Base-by-base conservation (phyloP, 2,329 filamentous ascomycete species). In the Chaetomium globosum region DNA sequence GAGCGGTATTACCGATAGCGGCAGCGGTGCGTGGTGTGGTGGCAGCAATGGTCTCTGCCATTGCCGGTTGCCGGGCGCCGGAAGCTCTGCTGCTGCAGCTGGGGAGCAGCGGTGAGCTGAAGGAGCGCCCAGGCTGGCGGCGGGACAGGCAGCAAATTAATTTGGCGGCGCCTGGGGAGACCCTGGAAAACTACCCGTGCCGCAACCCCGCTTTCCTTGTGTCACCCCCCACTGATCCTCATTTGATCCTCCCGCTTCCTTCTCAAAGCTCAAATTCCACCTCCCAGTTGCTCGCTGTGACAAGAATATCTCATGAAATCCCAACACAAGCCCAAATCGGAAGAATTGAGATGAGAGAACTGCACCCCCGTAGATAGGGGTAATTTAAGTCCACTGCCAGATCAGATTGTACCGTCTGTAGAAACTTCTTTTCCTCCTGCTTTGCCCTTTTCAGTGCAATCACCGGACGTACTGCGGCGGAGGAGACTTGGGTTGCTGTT, bases 391-490 rank as follows among this genome's bases (percentile, higher is more conserved):
- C 16, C 39, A 7, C 16, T n/a, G 39, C 4, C 39, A 7, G 39
- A 43, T n/a, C 39, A 19, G 13, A 19, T 13, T 19, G 36, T 16
- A 39, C 39, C 7, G 33, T n/a, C 26, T 26, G 26, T 26, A 26
- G 26, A 26, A 2, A n/a, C 8, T 43, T 16, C 5, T 43, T 36
- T 28, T 23, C 13, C 16, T 30, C 33, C 23, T 43, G 33, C n/a
- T n/a, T 9, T 10, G 28, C 3, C 8, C 2, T 26, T 16, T 12
- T 30, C 52, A 13, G 36, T 39, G 12, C 33, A 36, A 36, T 53
- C 52, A 61, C 3, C 16, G 39, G 9, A 30, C 54, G 26, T 61
- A 60, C 9, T 55, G 16, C 2, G 57, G 57, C 2, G 63, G 63
- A n/a, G 63, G 57, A 6, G 57, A 39, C 39, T 49, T 9, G 7